Evolutionary conservation across 306 rosid species (phyloP).

Genomic region (Ceratonia siliqua): DNA sequence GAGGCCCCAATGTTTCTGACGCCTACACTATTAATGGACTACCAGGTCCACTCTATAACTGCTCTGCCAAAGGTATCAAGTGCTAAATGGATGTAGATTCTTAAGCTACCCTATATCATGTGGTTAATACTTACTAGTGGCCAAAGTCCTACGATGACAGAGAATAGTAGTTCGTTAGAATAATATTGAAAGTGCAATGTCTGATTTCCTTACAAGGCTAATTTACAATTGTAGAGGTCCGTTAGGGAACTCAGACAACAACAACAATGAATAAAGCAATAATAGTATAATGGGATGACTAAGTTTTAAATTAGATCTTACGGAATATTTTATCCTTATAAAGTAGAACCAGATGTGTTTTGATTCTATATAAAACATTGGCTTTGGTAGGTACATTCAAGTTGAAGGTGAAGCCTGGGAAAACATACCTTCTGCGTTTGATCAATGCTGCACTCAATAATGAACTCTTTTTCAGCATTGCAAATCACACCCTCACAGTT

Average conservation of each 20-base stretch:
- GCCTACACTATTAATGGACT: constrained; percentile 80
- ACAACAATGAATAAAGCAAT: too few species aligned
- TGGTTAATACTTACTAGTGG: too few species aligned
- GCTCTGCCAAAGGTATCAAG: constrained; percentile 66
- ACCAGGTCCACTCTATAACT: constrained; percentile 69
- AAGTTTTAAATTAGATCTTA: background rate
- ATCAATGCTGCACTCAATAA: constrained; percentile 56
- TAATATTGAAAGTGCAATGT: too few species aligned
- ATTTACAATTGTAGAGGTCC: too few species aligned
- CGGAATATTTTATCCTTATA: background rate
- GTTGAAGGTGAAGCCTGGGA: constrained; percentile 46
- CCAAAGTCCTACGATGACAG: too few species aligned
- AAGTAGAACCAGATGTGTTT: background rate
- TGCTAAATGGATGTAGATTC: background rate
- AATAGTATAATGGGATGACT: too few species aligned
- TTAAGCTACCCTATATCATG: background rate
- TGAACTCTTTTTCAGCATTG: constrained; percentile 56
- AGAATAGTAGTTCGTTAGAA: too few species aligned
- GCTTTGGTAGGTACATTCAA: constrained; percentile 43
- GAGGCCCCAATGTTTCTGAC: constrained; percentile 82
- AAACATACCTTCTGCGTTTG: constrained; percentile 49
- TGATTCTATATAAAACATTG: background rate
- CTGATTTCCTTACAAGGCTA: too few species aligned
- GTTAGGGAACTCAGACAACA: too few species aligned
- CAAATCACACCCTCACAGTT: constrained; percentile 53